Evolutionary conservation across 2,329 filamentous ascomycete species (phyloP), one percentile per base, ranked within the genome.

Genomic region (Ramularia endophylla): DNA sequence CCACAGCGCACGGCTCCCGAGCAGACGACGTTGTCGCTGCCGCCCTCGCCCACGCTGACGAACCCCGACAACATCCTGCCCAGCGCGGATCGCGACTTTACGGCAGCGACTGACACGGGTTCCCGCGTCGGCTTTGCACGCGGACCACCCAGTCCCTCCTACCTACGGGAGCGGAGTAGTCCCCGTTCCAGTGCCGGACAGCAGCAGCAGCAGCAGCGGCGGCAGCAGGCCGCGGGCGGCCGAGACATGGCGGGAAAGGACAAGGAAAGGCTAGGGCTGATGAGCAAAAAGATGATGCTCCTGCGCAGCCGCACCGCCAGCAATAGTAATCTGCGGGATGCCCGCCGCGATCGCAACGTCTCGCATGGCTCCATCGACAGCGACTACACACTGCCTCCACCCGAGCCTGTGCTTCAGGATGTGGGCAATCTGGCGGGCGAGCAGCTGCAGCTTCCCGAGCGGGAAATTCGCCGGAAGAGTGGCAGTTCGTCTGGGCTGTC

Each of bases 21-120:
- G 16, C 25, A 12, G 32, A 38, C 13, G 38, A 40, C 15, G 51
- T 54, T 18, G 38, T 55, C 53, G 29, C 46, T 59, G 38, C 58
- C 58, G n/a, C 80, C 79, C 9, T 94, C 87, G 45, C 89, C 89
- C 34, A 94, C 89, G 2, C 71, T 95, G 57, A 94, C 87, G 41
- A 94, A 95, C 64, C 87, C 88, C 38, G 89, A 94, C 63, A 89
- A 95, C 87, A 94, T 95, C 13, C 48, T 95, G 38, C 89, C 89
- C 46, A 81, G 84, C 60, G 12, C 35, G 44, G 16, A 29, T 42
- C 32, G 22, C 48, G 5, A 41, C 40, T 9, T 56, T 54, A 11
- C 55, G 55, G 13, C 51, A 52, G 30, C 43, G 43, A 20, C 35
- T 41, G 8, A 28, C 37, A 17, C 38, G 22, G 22, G 6, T 11